phyloP scores from a whole-genome alignment of 495 filamentous ascomycete genomes.

The Neurospora intermedia region DNA sequence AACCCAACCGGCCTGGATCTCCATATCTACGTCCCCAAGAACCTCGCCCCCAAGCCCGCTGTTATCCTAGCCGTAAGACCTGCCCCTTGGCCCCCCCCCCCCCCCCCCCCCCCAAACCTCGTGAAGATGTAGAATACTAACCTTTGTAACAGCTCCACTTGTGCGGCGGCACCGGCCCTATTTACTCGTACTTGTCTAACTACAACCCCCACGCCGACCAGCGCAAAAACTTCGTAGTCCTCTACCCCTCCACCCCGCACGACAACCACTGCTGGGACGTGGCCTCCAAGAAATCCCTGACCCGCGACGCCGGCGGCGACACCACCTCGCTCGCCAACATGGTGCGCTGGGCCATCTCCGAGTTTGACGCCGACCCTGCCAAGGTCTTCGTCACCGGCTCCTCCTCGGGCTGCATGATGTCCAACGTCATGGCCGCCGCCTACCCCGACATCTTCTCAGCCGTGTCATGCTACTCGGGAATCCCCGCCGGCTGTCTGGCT shows the following conservation, averaged over 20 bases:
- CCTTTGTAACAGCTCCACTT: constrained; percentile 18
- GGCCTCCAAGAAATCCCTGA: constrained; percentile 29
- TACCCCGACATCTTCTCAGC: constrained; percentile 33
- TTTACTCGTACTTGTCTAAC: constrained; percentile 29
- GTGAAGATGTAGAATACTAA: neutral
- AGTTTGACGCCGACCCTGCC: constrained; percentile 34
- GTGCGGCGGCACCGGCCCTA: constrained; percentile 32
- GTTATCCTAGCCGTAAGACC: constrained; percentile 30
- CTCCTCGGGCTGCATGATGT: constrained; percentile 44
- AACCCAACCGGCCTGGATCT: constrained; percentile 35
- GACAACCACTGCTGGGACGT: constrained; percentile 41
- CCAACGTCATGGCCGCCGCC: constrained; percentile 27
- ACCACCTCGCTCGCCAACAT: constrained; percentile 42
- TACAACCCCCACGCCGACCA: constrained; percentile 30
- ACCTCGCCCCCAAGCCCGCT: constrained; percentile 25
- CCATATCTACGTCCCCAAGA: constrained; percentile 26
- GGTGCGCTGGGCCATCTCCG: constrained; percentile 34
- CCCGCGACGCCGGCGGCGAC: constrained; percentile 42
- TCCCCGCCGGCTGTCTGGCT: constrained; percentile 29
- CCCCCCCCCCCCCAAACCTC: neutral
- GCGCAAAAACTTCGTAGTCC: constrained; percentile 33
- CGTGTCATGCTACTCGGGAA: constrained; percentile 30
- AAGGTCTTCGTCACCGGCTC: constrained; percentile 37
- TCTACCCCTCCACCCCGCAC: constrained; percentile 33
- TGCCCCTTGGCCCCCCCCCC: too few relatives aligned